These are phyloP conservation scores for Bipolaris cookei DNA, from an alignment of 2,329 filamentous ascomycete genomes.

Conservation along the genomic window DNA sequence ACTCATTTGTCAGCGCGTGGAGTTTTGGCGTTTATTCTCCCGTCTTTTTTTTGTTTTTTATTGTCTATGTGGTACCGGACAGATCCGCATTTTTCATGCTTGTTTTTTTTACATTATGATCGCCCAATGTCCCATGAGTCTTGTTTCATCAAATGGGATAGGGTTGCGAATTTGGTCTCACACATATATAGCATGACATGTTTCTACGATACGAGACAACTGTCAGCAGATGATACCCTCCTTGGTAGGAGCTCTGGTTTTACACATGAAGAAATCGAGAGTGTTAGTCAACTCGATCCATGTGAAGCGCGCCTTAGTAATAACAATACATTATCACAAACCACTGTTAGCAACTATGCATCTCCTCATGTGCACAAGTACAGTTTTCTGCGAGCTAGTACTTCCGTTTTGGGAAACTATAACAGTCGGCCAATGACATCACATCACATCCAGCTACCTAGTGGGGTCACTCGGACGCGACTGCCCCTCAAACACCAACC, in stretches of 20 bases:
- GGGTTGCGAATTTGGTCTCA: conserved; percentile 14
- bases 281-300: conserved; percentile 6
- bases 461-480: conserved; percentile 21
- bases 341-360: background rate
- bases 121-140: conserved; percentile 10
- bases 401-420: conserved; percentile 20
- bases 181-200: conserved; percentile 35
- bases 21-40: conserved; percentile 30
- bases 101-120: conserved; percentile 20
- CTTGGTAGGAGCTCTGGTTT: conserved; percentile 34
- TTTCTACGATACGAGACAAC: conserved; percentile 35
- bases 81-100: conserved; percentile 15
- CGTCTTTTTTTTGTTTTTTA: conserved; percentile 21
- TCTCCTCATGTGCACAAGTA: background rate
- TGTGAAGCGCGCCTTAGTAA: conserved; percentile 11
- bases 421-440: conserved; percentile 29
- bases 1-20: conserved; percentile 27
- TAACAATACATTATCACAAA: background rate
- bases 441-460: conserved; percentile 10
- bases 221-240: conserved; percentile 48
- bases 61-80: background rate
- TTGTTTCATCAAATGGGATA: conserved; percentile 6
- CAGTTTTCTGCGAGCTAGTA: conserved; percentile 5
- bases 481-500: conserved; percentile 12
- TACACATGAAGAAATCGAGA: conserved; percentile 11